These are phyloP conservation scores for Helianthus annuus DNA, from an alignment of 129 eudicot genomes.

Conservation along the genomic window DNA sequence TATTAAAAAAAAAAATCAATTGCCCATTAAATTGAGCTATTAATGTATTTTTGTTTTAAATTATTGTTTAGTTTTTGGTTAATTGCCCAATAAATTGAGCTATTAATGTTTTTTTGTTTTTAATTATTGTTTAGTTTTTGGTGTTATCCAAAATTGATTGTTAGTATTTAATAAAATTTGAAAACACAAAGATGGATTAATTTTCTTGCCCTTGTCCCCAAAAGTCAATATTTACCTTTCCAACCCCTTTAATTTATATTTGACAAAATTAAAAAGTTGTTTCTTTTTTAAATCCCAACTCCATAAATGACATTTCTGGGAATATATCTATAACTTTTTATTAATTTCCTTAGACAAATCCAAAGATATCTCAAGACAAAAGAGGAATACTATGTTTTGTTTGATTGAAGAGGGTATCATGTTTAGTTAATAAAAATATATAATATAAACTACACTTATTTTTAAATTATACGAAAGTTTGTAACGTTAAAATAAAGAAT, in stretches of 20 bases:
- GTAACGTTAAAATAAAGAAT: too few species aligned
- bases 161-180: too few species aligned
- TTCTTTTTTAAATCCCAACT: not conserved
- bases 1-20: too few species aligned
- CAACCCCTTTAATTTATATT: not conserved
- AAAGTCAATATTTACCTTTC: slow-evolving; percentile 13
- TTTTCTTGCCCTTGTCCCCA: not conserved
- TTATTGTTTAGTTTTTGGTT: too few species aligned
- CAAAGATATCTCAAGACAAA: not conserved
- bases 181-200: not conserved
- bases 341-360: not conserved
- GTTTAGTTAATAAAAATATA: too few species aligned
- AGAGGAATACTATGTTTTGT: not conserved
- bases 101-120: too few species aligned
- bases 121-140: not conserved
- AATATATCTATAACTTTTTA: not conserved
- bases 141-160: not conserved
- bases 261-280: not conserved
- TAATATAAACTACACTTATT: too few species aligned
- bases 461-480: too few species aligned
- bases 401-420: too few species aligned
- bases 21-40: too few species aligned
- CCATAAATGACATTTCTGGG: not conserved
- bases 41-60: too few species aligned
- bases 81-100: too few species aligned